Conservation (phyloP, 805 yeast species). For the Hanseniaspora taiwanica region DNA sequence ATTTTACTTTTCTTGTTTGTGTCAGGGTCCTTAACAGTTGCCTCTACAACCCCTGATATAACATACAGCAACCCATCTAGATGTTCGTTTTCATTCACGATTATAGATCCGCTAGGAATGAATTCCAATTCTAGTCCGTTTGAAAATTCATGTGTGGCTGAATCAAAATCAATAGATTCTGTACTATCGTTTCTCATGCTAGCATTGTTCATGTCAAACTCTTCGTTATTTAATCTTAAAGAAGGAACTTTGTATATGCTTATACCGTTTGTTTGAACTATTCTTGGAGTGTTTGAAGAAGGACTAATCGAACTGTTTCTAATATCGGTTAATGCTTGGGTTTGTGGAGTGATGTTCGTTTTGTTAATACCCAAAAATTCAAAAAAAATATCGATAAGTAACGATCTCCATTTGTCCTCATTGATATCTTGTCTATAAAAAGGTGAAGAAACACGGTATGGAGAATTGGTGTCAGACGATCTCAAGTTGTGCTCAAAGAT, state of each 20-base stretch:
- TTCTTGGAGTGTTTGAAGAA: not conserved
- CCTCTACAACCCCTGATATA: conserved; percentile 64
- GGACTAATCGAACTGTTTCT: no score
- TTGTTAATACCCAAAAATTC: conserved; percentile 49
- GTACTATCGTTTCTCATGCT: no score
- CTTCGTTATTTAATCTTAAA: no score
- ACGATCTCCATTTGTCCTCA: conserved; percentile 47
- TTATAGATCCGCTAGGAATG: conserved; percentile 36
- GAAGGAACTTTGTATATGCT: conserved; percentile 1
- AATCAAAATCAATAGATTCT: conserved; percentile 30
- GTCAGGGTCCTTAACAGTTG: conserved; percentile 26
- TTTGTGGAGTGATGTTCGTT: conserved; percentile 17
- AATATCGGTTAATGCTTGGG: no score
- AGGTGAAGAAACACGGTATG: conserved; percentile 25
- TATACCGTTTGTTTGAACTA: not conserved
- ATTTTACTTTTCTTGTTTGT: conserved; percentile 27
- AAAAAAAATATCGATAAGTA: conserved; percentile 61
- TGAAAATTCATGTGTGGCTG: conserved; percentile 45
- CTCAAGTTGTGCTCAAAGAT: not conserved
- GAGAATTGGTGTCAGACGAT: not conserved
- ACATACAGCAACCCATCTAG: conserved; percentile 71
- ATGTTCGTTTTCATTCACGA: conserved; percentile 52
- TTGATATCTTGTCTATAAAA: conserved; percentile 60
- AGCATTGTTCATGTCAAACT: no score
- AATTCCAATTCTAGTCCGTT: conserved; percentile 43